Conservation (phyloP, 2,329 filamentous ascomycete genomes). For the Sporothrix globosa region DNA sequence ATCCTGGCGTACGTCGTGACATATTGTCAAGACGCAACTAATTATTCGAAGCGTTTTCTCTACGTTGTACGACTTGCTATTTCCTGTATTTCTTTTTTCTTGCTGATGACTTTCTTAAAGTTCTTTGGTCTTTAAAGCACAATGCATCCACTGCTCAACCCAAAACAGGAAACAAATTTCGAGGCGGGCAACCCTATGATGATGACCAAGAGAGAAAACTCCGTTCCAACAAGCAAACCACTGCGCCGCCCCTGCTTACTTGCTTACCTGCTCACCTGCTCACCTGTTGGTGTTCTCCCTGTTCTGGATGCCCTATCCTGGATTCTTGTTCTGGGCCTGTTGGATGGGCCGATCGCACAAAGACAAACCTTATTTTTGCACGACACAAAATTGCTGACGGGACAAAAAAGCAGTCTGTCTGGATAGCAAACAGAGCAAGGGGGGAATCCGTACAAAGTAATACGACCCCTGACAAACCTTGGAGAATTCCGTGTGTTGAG, state of each 20-base stretch:
- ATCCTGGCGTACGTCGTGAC: too few species aligned
- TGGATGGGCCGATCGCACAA: slow-evolving; percentile 19
- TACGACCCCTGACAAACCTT: neutral
- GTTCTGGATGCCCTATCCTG: neutral
- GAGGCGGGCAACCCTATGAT: neutral
- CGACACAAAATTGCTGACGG: slow-evolving; percentile 4
- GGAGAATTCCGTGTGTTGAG: neutral
- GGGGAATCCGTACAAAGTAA: neutral
- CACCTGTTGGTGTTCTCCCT: neutral
- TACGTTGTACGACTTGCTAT: neutral
- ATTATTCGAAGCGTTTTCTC: neutral
- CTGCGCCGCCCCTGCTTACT: too few species aligned
- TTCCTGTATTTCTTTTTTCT: neutral
- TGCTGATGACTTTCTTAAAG: neutral
- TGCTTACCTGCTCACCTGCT: too few species aligned
- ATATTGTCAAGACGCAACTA: neutral
- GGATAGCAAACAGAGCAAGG: too few species aligned
- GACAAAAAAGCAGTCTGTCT: neutral
- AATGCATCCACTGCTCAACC: neutral
- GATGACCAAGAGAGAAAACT: too few species aligned
- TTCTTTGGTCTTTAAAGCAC: neutral
- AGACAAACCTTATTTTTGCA: slow-evolving; percentile 19
- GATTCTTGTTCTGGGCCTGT: neutral
- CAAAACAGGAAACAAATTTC: neutral
- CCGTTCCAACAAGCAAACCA: too few species aligned